Evolutionary conservation across 768 basidiomycete species (phyloP), one percentile per base, ranked within the genome.

Genomic region (Sporobolomyces pararoseus): DNA sequence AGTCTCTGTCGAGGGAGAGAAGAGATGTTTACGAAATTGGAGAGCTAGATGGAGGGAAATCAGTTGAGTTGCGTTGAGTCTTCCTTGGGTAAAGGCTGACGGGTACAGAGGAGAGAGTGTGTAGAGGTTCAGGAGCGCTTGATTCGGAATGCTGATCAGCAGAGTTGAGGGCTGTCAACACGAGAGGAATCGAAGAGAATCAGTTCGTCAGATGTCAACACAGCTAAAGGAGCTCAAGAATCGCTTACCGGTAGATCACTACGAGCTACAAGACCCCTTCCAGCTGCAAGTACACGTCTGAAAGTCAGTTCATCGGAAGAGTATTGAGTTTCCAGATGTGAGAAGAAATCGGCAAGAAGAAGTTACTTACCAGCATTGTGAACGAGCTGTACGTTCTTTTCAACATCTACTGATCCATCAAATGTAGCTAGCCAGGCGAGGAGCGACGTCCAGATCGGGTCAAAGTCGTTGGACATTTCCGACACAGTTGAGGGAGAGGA

Each of bases 41-140:
- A 93, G 80, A 47, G 85, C 82, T 14, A 96, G 82, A 81, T 96
- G 91, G 68, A 97, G 80, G 9, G 90, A 86, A 37, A 96, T 84
- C 21, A 90, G 78, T 76, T 96, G 93, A 6, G 83, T 83, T 14
- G 89, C 88, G 29, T 84, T 85, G 69, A 79, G 63, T 19, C 47
- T 61, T 88, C 77, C 21, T 14, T 52, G 12, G 76, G 63, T 27
- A 31, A 72, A 60, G 4, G 37, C 5, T 9, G 77, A 53, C 39
- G 87, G 84, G 79, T 91, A 89, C 49, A 85, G 80, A 3, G 83
- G 80, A 29, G 79, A 78, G 39, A 96, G 83, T 0, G 92, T 93
- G 53, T 82, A 81, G 46, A 82, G 80, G 79, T 94, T 97, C 73
- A 95, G 80, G 71, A 96, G 79, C 0, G 87, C 86, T 17, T 79